Evolutionary conservation across 2,329 filamentous ascomycete species (phyloP), one percentile per base, ranked within the genome.

Genomic region (Lasiodiplodia sp.): DNA sequence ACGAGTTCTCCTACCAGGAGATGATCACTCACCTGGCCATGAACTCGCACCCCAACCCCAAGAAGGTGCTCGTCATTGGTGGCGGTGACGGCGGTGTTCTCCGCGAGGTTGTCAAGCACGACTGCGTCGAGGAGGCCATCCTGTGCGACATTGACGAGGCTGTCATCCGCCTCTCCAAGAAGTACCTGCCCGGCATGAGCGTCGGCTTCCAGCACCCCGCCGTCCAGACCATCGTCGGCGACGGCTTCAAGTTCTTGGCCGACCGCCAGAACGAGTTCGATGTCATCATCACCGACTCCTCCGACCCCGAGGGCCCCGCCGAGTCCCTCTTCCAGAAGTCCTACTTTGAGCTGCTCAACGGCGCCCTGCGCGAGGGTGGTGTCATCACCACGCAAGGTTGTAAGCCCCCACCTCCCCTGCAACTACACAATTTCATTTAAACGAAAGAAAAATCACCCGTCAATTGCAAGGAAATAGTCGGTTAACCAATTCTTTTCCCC

Each of bases 381-480:
- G 94, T 99, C 80, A 98, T 99, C 85, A 95, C 94, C 84, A 99
- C 96, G 81, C 96, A 99, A 97, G 96, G 96, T 99, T 97, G 93
- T 97, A 94, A 88, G 93, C 89, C 91, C 90, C 88, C 87, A 58
- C 65, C 65, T 44, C 14, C 53, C 73, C 71, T 2, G 69, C 73
- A 70, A 62, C 69, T 66, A 28, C 57, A 40, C 14, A 49, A 12
- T 52, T 52, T 52, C 21, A 23, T 25, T 6, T 14, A 4, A 53
- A 23, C n/a, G 18, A 53, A 28, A 25, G 10, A 38, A 40, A 11
- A 16, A 49, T 2, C 57, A 44, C 51, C 21, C 51, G 21, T 31
- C 18, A 23, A 56, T 16, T 34, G 7, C 23, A 12, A 10, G 5
- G 16, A 31, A 23, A 5, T 23, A 38, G 40, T 16, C 62, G 3